Base-by-base conservation (phyloP, 1,139 yeast genomes). In the Taphrina populina region DNA sequence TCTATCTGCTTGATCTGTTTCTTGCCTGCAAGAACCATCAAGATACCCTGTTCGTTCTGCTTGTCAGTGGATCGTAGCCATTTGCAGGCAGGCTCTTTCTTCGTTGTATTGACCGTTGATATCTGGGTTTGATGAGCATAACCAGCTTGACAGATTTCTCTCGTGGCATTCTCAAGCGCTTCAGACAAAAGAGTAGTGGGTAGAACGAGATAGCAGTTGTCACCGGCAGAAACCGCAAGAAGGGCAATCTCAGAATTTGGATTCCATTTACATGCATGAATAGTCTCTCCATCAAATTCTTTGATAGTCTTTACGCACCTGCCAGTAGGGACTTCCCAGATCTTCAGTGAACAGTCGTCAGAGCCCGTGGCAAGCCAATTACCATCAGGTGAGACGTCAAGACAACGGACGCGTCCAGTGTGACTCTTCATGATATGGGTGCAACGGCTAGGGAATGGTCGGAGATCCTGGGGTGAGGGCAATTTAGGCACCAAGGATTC, bases 281-380 rank as follows among this genome's bases (percentile, higher is more conserved):
- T 81, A 62, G 84, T 83, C 58, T 82, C 90, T 11, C 65, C 60
- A 49, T 66, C 64, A 32, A 58, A 49, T 15, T 37, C 36, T 19
- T 21, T 32, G 30, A 39, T 33, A 6, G 46, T 30, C 36, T 43
- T 10, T 51, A 92, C 85, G 73, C 90, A 95, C 71, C 98, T 82
- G 49, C 98, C 99, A 3, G 97, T 88, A 59, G 88, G 75, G 13
- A 88, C 81, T 73, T 94, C 99, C 98, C 98, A 92, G 17, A 92
- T 78, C 65, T 96, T 78, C n/a, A 92, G 88, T 23, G 90, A 79
- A 52, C 96, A 97, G 69, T 92, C 99, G 68, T 92, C 98, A 23
- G 96, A 86, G 57, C 97, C 98, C 7, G 98, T 92, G 20, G 98
- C 98, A 61, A 92, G 75, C 92, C 95, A 92, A 64, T 85, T 76